Conservation (phyloP, 2,329 filamentous ascomycete genomes). For the Botrytis sinoallii region DNA sequence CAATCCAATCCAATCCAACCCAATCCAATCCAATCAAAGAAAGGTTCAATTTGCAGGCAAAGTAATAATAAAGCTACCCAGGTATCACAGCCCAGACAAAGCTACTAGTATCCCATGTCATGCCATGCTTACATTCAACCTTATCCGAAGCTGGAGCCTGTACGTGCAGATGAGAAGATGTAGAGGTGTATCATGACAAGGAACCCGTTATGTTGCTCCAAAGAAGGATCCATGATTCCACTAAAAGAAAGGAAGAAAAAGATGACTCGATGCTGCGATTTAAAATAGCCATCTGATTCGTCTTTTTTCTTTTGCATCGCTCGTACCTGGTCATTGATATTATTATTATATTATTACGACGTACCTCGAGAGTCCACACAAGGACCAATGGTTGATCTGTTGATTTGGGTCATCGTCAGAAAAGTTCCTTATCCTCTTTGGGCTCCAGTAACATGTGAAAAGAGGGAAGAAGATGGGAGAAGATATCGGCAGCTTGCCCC, state of each 20-base stretch:
- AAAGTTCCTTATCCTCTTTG: neutral
- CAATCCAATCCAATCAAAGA: neutral
- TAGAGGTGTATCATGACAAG: slow-evolving; percentile 3
- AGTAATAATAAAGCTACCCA: neutral
- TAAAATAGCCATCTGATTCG: neutral
- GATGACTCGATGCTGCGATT: neutral
- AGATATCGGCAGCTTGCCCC: neutral
- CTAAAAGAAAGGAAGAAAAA: neutral
- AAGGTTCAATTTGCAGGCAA: neutral
- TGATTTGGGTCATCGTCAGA: no score
- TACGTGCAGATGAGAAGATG: neutral
- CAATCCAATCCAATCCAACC: no score
- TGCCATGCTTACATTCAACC: slow-evolving; percentile 9
- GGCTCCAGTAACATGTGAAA: neutral
- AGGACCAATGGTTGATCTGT: neutral
- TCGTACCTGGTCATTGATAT: neutral
- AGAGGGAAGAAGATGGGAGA: neutral
- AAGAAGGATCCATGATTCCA: neutral
- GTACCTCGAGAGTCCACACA: neutral
- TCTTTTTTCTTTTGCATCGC: neutral
- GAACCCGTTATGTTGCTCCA: neutral
- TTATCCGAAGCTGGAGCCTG: neutral
- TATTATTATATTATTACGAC: neutral
- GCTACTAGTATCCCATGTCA: neutral
- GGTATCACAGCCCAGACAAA: neutral